Percentiles rank a stretch among this genome's conserved stretches.
Conservation (phyloP, 208 protist species). For the Entamoeba invadens region DNA sequence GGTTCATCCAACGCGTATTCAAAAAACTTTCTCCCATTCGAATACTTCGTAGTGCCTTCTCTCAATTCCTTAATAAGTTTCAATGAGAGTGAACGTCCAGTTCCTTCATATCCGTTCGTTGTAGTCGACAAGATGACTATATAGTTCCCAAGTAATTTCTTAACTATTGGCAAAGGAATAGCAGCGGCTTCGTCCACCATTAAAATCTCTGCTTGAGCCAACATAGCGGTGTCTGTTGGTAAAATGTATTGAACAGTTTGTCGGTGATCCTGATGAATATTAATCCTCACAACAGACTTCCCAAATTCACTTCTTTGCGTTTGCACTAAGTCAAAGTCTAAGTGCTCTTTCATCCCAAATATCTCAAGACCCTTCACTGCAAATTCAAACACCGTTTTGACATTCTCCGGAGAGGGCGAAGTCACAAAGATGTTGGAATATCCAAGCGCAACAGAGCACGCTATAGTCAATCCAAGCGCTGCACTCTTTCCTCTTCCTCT, state of each 20-base stretch:
- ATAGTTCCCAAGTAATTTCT: conserved; percentile 16
- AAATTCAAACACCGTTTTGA: conserved; percentile 98
- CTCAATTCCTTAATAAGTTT: conserved; percentile 91
- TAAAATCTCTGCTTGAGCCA: conserved; percentile 34
- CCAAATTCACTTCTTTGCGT: conserved; percentile 34
- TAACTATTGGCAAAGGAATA: conserved; percentile 87
- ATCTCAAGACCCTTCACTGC: conserved; percentile 74
- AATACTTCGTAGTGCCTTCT: not conserved
- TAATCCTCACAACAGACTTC: conserved; percentile 85
- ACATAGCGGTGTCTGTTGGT: conserved; percentile 24
- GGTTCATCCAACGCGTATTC: conserved; percentile 79
- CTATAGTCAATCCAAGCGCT: conserved; percentile 68
- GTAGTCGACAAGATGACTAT: conserved; percentile 75
- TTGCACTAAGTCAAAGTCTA: conserved; percentile 70
- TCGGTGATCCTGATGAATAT: conserved; percentile 54
- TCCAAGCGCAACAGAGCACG: conserved; percentile 75
- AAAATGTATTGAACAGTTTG: conserved; percentile 93
- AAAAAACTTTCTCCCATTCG: not conserved
- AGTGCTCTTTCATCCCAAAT: conserved; percentile 77
- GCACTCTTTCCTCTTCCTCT: conserved; percentile 91
- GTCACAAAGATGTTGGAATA: conserved; percentile 98
- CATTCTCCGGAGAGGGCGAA: conserved; percentile 81
- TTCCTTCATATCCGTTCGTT: conserved; percentile 82
- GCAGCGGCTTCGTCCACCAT: conserved; percentile 98
- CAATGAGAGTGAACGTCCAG: conserved; percentile 86